Evolutionary conservation across 352 stramenopile genomes (phyloP).

Genomic region (Globisporangium acanthophoron): DNA sequence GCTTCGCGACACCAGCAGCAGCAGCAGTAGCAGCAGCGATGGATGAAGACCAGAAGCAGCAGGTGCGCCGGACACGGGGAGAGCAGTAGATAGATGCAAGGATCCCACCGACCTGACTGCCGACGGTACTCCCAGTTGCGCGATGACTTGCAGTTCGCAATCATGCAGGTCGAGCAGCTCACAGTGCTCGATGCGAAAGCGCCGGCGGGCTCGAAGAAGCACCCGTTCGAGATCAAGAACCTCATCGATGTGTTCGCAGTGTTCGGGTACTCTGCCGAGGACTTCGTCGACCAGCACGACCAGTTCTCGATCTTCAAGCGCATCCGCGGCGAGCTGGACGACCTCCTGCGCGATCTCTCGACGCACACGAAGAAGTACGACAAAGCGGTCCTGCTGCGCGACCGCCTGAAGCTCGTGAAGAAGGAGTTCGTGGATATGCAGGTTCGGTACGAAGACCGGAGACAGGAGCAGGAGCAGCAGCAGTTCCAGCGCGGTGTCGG

Average conservation of each 20-base stretch:
- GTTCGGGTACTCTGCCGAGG: slow-evolving; percentile 53
- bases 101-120: no score
- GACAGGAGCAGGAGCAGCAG: slow-evolving; percentile 39
- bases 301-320: slow-evolving; percentile 66
- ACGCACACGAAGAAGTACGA: slow-evolving; percentile 66
- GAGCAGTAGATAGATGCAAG: no score
- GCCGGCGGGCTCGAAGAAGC: slow-evolving; percentile 25
- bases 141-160: slow-evolving; percentile 69
- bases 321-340: slow-evolving; percentile 51
- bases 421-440: slow-evolving; percentile 66
- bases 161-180: slow-evolving; percentile 55
- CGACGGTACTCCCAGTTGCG: slow-evolving; percentile 27
- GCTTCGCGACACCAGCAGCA: no score
- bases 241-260: slow-evolving; percentile 66
- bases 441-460: slow-evolving; percentile 41
- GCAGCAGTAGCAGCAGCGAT: slow-evolving; percentile 18
- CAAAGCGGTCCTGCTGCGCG: slow-evolving; percentile 58
- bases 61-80: slow-evolving; percentile 21
- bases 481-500: slow-evolving; percentile 43
- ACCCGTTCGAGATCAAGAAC: slow-evolving; percentile 61
- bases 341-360: slow-evolving; percentile 44
- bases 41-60: slow-evolving; percentile 53
- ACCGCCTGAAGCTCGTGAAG: slow-evolving; percentile 58
- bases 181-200: slow-evolving; percentile 40
- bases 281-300: slow-evolving; percentile 68